Base-by-base conservation (phyloP, 352 stramenopile genomes). In the Pythium biforme region DNA sequence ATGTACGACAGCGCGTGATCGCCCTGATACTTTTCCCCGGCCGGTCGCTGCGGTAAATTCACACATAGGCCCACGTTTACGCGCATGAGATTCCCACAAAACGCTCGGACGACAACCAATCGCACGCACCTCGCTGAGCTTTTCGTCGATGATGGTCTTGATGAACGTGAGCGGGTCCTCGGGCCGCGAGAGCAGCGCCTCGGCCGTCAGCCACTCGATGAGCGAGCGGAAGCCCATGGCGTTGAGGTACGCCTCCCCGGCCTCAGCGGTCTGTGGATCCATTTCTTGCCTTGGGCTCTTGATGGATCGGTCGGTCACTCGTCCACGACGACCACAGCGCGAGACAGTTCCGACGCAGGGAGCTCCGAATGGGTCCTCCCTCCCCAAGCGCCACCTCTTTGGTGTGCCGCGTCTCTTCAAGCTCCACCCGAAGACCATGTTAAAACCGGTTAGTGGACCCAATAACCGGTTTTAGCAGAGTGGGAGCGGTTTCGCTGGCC, bases 181-280 rank as follows among this genome's bases (percentile, higher is more conserved):
- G 0, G 90, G 88, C 45, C 88, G 76, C 19, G 84, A 87, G 29
- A 96, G 58, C 52, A 97, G 74, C 27, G 85, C 76, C 54, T 97
- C 90, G 1, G 90, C 90, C 26, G 89, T 97, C 68, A 97, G 69
- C 85, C 87, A 97, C 71, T 97, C 90, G 62, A 96, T 92, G 45
- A 97, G 76, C 47, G 87, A 93, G 50, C 89, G 90, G 62, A 96
- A 97, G 56, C 90, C 88, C 61, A 95, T 89, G 17, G 73, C 75
- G 54, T 92, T 90, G 63, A 97, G 78, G 64, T 97, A 97, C 50
- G 83, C 76, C 66, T 94, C 86, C 0, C 84, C 84, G 10, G 82
- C 82, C 60, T 93, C 86, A 12, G 83, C 83, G 12, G 81, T 92
- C 70, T 92, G 83, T 43, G 77, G 72, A 50, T 92, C 79, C 83